phyloP scores from a whole-genome alignment of 495 filamentous ascomycete genomes.

The Penicillium antarcticum region DNA sequence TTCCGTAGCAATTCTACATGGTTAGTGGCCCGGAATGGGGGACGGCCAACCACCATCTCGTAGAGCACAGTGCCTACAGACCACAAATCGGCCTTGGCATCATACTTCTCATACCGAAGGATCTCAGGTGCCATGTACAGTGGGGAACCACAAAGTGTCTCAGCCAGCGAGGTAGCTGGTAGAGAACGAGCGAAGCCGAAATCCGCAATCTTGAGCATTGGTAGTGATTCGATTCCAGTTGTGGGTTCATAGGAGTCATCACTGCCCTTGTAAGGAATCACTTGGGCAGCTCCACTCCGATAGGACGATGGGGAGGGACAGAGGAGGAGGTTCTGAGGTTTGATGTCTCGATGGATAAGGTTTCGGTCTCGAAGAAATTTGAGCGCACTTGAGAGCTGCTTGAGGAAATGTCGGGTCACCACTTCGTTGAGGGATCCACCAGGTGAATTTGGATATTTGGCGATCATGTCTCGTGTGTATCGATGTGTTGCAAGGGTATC shows the following conservation, averaged over 20 bases:
- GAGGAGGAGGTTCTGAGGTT: slow-evolving; percentile 92
- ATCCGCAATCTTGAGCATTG: slow-evolving; percentile 95
- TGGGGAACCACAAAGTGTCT: slow-evolving; percentile 96
- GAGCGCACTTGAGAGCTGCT: slow-evolving; percentile 90
- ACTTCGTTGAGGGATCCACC: slow-evolving; percentile 89
- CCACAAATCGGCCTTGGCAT: slow-evolving; percentile 95
- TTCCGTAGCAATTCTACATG: slow-evolving; percentile 90
- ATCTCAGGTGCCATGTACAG: slow-evolving; percentile 99
- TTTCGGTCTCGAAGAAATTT: slow-evolving; percentile 81
- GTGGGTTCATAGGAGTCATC: slow-evolving; percentile 74
- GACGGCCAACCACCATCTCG: slow-evolving; percentile 89
- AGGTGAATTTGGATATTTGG: slow-evolving; percentile 81
- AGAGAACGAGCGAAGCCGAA: slow-evolving; percentile 94
- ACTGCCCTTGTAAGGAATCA: slow-evolving; percentile 60
- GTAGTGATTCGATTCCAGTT: slow-evolving; percentile 79
- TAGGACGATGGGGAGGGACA: slow-evolving; percentile 75
- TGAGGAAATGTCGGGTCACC: slow-evolving; percentile 88
- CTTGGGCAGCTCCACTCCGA: slow-evolving; percentile 42
- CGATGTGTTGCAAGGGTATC: slow-evolving; percentile 71
- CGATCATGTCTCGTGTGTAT: slow-evolving; percentile 77
- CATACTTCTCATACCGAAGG: slow-evolving; percentile 93
- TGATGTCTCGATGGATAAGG: slow-evolving; percentile 94
- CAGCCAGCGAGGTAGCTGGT: slow-evolving; percentile 83
- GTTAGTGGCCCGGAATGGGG: slow-evolving; percentile 88
- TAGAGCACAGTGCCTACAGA: slow-evolving; percentile 92